Percentiles rank a stretch among this genome's conserved stretches.
These are phyloP conservation scores for Ciborinia camelliae DNA, from an alignment of 2,329 filamentous ascomycete species.

Conservation along the genomic window DNA sequence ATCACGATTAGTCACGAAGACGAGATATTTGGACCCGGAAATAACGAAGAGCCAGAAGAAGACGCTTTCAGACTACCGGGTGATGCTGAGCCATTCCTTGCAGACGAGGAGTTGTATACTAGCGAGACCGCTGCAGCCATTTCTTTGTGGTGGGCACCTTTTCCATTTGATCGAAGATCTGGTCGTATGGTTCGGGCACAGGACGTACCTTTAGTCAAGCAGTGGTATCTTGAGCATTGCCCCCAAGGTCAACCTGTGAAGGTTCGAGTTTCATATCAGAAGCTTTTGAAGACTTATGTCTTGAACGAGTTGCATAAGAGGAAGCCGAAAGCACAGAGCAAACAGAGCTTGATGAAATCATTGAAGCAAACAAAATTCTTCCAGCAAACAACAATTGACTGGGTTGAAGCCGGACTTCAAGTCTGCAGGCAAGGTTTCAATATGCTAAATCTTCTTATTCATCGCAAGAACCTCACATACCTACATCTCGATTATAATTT, in stretches of 20 bases:
- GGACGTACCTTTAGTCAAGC: constrained; percentile 94
- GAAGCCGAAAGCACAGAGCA: constrained; percentile 91
- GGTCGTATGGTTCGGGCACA: constrained; percentile 95
- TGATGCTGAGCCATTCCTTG: constrained; percentile 81
- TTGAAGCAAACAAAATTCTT: constrained; percentile 98
- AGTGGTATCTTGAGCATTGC: constrained; percentile 97
- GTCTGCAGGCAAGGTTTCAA: constrained; percentile 98
- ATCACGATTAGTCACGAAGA: constrained; percentile 91
- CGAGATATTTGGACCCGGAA: constrained; percentile 80
- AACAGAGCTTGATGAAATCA: constrained; percentile 84
- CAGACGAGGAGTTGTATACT: constrained; percentile 83
- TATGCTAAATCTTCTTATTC: constrained; percentile 96
- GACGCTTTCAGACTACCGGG: constrained; percentile 82
- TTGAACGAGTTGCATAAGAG: constrained; percentile 96
- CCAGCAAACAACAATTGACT: constrained; percentile 98
- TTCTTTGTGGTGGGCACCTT: constrained; percentile 96
- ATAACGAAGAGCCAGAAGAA: constrained; percentile 65
- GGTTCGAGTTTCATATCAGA: constrained; percentile 96
- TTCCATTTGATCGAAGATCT: constrained; percentile 89
- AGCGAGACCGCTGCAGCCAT: constrained; percentile 89
- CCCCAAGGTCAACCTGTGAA: constrained; percentile 90
- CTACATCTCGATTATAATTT: constrained; percentile 99
- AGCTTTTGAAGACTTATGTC: constrained; percentile 92
- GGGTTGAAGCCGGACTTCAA: constrained; percentile 97
- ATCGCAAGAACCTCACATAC: constrained; percentile 97